phyloP scores from a whole-genome alignment of 2,329 filamentous ascomycete genomes.

The Leptographium flavum region DNA sequence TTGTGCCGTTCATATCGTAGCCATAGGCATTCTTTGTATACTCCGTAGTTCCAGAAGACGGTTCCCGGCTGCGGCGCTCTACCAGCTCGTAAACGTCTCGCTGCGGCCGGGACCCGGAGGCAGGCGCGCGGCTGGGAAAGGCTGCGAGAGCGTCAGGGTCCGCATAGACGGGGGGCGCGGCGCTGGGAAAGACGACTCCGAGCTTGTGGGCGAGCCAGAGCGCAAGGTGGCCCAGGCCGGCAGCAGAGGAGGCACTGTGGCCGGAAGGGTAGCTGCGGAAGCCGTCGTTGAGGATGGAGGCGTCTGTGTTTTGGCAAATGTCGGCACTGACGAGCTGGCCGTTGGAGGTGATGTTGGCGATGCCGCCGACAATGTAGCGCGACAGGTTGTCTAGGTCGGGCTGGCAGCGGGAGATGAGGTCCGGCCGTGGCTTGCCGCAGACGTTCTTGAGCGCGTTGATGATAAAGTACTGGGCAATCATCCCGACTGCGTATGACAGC shows the following conservation, averaged over 20 bases:
- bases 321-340: conserved; percentile 58
- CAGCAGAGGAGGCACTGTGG: conserved; percentile 61
- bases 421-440: conserved; percentile 63
- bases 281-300: conserved; percentile 53
- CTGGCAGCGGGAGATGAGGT: conserved; percentile 52
- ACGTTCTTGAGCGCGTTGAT: conserved; percentile 78
- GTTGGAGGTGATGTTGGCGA: conserved; percentile 33
- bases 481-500: conserved; percentile 64
- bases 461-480: conserved; percentile 62
- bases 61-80: conserved; percentile 4
- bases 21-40: too few relatives aligned
- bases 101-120: neutral
- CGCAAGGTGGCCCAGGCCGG: conserved; percentile 71
- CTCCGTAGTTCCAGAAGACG: too few relatives aligned
- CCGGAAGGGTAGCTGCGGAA: conserved; percentile 77
- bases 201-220: conserved; percentile 81
- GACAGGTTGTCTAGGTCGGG: conserved; percentile 55
- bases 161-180: neutral
- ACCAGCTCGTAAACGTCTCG: conserved; percentile 18
- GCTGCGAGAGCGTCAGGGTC: conserved; percentile 41
- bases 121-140: conserved; percentile 53
- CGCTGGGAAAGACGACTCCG: conserved; percentile 55
- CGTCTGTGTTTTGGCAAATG: conserved; percentile 60
- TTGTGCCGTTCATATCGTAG: too few relatives aligned
- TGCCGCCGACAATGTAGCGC: conserved; percentile 48